These are phyloP conservation scores for Penicillium brasilianum DNA, from an alignment of 2,329 filamentous ascomycete genomes.

Conservation along the genomic window DNA sequence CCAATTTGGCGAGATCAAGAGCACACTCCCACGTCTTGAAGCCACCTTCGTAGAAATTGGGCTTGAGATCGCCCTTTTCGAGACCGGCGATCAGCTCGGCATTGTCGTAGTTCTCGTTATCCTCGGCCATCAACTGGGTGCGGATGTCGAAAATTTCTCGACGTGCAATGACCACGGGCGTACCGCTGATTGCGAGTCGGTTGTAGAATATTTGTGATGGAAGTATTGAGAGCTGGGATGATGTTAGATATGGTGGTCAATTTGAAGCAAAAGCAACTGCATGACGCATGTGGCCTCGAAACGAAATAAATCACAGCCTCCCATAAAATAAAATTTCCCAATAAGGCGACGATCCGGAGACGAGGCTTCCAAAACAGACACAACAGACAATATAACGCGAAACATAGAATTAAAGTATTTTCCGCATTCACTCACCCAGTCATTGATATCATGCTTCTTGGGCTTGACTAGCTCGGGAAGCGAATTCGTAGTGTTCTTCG, in stretches of 20 bases:
- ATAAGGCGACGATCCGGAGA: no score
- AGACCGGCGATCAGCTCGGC: constrained; percentile 55
- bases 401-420: neutral
- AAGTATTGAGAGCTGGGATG: constrained; percentile 56
- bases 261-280: neutral
- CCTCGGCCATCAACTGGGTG: constrained; percentile 67
- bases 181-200: constrained; percentile 51
- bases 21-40: constrained; percentile 74
- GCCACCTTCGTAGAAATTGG: constrained; percentile 68
- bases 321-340: neutral
- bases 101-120: constrained; percentile 48
- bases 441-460: constrained; percentile 51
- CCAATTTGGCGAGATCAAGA: constrained; percentile 59
- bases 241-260: constrained; percentile 13
- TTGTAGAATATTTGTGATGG: constrained; percentile 66
- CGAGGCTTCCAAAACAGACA: no score
- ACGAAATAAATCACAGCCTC: neutral
- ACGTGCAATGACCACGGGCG: constrained; percentile 51
- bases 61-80: constrained; percentile 61
- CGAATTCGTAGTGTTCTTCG: constrained; percentile 17
- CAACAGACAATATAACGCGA: no score
- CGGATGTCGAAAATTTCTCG: constrained; percentile 68
- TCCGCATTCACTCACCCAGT: constrained; percentile 51
- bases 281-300: neutral
- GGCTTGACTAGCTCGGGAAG: constrained; percentile 44